Conservation (phyloP, 768 basidiomycete genomes). For the Tricholoma terreum region DNA sequence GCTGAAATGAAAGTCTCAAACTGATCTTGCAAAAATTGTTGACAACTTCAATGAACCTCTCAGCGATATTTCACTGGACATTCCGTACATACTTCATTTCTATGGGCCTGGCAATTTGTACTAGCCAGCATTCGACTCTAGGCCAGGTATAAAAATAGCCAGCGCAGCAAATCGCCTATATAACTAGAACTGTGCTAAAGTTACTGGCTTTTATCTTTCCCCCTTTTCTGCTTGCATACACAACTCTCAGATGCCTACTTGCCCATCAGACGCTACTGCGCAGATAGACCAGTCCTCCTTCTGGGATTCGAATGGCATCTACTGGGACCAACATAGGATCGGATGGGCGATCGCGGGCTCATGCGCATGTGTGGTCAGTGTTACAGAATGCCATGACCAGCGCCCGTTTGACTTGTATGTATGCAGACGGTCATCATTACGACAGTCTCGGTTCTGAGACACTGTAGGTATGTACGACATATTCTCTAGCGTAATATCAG, state of each 20-base stretch:
- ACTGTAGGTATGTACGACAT: conserved; percentile 61
- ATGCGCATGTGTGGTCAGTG: conserved; percentile 50
- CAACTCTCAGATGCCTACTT: conserved; percentile 15
- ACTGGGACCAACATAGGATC: conserved; percentile 64
- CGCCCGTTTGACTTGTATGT: not conserved
- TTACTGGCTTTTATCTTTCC: not conserved
- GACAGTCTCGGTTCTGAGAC: conserved; percentile 48
- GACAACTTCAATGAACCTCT: no score
- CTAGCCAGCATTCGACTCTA: no score
- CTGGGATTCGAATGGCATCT: conserved; percentile 50
- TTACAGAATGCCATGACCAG: not conserved
- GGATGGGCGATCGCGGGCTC: conserved; percentile 73
- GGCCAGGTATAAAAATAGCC: no score
- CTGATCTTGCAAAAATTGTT: conserved; percentile 35
- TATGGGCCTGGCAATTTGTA: no score
- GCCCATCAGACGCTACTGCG: conserved; percentile 48
- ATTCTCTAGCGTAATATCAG: not conserved
- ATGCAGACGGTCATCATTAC: conserved; percentile 62
- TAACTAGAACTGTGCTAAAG: no score
- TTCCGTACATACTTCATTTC: no score
- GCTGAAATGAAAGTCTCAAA: conserved; percentile 34
- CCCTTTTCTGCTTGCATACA: not conserved
- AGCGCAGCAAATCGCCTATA: no score
- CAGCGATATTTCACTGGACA: no score
- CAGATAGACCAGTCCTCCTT: conserved; percentile 58